Base-by-base conservation (phyloP, 129 eudicot genomes). In the Dittrichia graveolens region DNA sequence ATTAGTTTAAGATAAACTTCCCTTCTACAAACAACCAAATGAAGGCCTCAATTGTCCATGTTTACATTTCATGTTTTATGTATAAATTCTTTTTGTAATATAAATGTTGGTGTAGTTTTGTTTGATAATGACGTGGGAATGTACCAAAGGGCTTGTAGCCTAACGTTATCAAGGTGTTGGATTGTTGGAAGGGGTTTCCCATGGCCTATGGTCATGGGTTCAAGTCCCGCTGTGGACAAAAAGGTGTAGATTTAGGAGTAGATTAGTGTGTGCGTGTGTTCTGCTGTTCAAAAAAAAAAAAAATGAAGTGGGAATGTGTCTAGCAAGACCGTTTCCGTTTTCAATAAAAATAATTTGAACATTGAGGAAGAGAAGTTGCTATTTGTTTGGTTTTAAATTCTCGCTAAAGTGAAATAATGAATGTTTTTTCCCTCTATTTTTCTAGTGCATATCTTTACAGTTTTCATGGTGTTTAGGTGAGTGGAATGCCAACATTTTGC, bases 401-500 rank as follows among this genome's bases (percentile, higher is more conserved):
- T 10, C 40, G 13, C 38, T 38, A 61, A 24, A 67, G 19, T 24
- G 40, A n/a, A n/a, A n/a, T n/a, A 34, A 59, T 43, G 77, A 8
- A 13, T 34, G n/a, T 58, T 24, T 56, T 4, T 42, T 71, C 7
- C 46, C 31, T 14, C 34, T 7, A 6, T 48, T 14, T 40, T 55
- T 75, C 10, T 45, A 42, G 18, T 8, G 48, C 0, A 6, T 47
- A 47, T n/a, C 31, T 43, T 37, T 15, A 67, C 7, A 54, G 19
- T 42, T 61, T 76, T 37, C 1, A 44, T 76, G 61, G 12, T 6
- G 45, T 71, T 57, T 84, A 95, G 99, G 99, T 95, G 39, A 95
- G 99, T 83, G 99, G 99, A 78, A 95, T 95, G 99, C 99, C 99
- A 61, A 79, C 99, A 6, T 95, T 95, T 65, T 71, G 99, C 78